Evolutionary conservation across 1,139 yeast species (phyloP), one percentile per base, ranked within the genome.

Genomic region (Fermentozyma sake): DNA sequence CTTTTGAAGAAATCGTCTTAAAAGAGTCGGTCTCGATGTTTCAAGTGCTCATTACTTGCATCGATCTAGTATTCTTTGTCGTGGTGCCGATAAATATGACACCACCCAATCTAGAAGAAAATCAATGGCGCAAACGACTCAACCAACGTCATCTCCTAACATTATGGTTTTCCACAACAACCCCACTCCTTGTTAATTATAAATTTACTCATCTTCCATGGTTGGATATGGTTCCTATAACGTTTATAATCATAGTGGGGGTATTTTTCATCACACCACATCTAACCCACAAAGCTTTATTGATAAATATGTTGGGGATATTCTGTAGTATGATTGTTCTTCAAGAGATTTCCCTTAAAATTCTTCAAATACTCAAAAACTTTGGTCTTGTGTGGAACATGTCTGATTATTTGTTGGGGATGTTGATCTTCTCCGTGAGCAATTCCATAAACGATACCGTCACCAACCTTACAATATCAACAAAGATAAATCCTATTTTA

Each of bases 361-460:
- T 61, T 3, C 44, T 66, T 16, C 51, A 48, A 24, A 32, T 59
- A 3, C 41, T 65, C 17, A 62, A 63, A 34, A 66, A 66, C 33
- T 45, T 58, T 21, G 72, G 72, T 1, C 25, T 58, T 5, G 46
- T 66, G 12, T 45, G 66, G 48, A 42, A 41, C 23, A 52, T 65
- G 9, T 55, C 65, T 7, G 71, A 66, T 27, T 64, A 61, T 31
- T 34, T 58, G n/a, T 48, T 66, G 27, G 72, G 72, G 3, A 41
- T 63, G 14, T 34, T 63, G 10, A 55, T 64, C 3, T 66, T 65
- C 39, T 55, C 71, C 16, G 42, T 63, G 22, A 55, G 62, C 31
- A 65, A 63, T 31, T 61, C 68, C 4, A 46, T 63, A 19, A 64
- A 61, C 37, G 72, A 66, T 34, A 44, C 62, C n/a, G 50, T 64